Evolutionary conservation across 352 stramenopile genomes (phyloP), one percentile per base, ranked within the genome.

Genomic region (Globisporangium paroecandrum): DNA sequence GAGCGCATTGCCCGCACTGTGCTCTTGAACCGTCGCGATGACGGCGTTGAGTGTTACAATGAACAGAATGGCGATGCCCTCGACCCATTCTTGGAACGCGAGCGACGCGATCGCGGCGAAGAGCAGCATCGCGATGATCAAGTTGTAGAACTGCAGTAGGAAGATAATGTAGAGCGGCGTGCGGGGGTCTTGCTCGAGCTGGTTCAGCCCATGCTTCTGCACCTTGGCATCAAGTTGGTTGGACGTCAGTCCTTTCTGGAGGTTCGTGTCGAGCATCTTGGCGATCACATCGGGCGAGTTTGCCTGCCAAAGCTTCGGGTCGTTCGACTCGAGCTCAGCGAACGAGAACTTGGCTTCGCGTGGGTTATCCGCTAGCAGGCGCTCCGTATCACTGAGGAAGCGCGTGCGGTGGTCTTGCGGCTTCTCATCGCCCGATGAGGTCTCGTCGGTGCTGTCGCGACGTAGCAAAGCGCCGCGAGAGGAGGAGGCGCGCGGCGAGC

Each of bases 91-190:
- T 25, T 85, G 77, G 6, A 93, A 66, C 0, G 72, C 72, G n/a
- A 89, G 66, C 7, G 81, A 87, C 3, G 81, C 80, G 34, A 89
- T 41, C 0, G 82, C 73, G 0, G 85, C 85, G 25, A 91, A 74
- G 5, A 93, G 56, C 43, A 93, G 71, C 72, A 93, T 77, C 13
- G 56, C 64, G 58, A 91, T 89, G 64, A 93, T 91, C 32, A 93
- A 67, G 54, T 93, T 93, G 77, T 89, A 91, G 71, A 93, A 91
- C 61, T 93, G 85, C 25, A 91, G 69, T 3, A 91, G 24, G 55
- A 93, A 91, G 10, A 88, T 68, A 47, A 91, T 82, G 49, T 77
- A 68, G n/a, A 93, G 58, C 0, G 83, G 83, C 8, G 83, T 80
- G 20, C 71, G 77, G 5, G 78, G 71, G 32, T 92, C 85, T 64